These are phyloP conservation scores for Eremothecium gossypii DNA, from an alignment of 1,139 yeast genomes.

Conservation along the genomic window DNA sequence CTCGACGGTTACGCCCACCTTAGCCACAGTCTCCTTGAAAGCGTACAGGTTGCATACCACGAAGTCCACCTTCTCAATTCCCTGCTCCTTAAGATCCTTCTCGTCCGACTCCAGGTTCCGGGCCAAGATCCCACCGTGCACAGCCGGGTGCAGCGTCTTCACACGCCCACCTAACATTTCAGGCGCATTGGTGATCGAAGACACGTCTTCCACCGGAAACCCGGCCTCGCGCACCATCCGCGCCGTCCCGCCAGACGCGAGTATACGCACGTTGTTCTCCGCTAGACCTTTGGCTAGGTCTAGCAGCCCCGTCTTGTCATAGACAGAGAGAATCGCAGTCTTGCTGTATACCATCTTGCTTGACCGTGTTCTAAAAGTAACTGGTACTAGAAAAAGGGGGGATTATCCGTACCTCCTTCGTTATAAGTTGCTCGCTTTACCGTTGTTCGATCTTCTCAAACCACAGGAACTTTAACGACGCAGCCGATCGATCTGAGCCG, in stretches of 20 bases:
- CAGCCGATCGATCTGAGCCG: neutral
- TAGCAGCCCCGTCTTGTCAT: constrained; percentile 91
- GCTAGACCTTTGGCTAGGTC: constrained; percentile 93
- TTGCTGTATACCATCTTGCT: constrained; percentile 36
- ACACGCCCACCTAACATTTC: constrained; percentile 99
- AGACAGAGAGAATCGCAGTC: constrained; percentile 93
- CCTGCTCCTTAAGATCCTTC: constrained; percentile 73
- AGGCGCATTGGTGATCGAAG: constrained; percentile 92
- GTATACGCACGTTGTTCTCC: constrained; percentile 77
- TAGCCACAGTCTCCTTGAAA: constrained; percentile 92
- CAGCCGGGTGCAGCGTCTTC: constrained; percentile 96
- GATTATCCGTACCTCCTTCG: too few species aligned
- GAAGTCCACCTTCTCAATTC: constrained; percentile 89
- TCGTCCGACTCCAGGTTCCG: constrained; percentile 87
- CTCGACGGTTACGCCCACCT: constrained; percentile 87
- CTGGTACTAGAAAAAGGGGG: neutral
- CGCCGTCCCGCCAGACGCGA: constrained; percentile 98
- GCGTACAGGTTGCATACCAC: constrained; percentile 98
- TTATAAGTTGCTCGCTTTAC: too few species aligned
- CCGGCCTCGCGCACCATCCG: constrained; percentile 93
- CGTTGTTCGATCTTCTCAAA: neutral
- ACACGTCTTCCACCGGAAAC: constrained; percentile 93
- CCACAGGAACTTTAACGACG: neutral
- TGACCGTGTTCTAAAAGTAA: neutral
- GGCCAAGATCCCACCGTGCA: constrained; percentile 96